These are phyloP conservation scores for Yamadazyma dendronema DNA, from an alignment of 1,139 yeast species.

Conservation along the genomic window DNA sequence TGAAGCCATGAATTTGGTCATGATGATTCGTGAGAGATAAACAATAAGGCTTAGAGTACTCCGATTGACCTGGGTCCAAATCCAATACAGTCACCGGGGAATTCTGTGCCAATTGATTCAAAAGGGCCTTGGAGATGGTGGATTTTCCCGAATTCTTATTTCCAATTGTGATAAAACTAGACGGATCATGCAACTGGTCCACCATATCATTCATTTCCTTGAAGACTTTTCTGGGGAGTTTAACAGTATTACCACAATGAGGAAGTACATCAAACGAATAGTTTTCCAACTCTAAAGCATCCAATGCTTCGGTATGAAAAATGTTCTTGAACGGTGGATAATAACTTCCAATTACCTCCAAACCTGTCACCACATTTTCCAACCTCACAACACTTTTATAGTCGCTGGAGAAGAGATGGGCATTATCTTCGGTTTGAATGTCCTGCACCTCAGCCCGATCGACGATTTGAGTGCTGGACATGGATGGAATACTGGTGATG, in stretches of 20 bases:
- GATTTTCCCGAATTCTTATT: slow-evolving; percentile 84
- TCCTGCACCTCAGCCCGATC: slow-evolving; percentile 28
- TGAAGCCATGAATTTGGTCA: slow-evolving; percentile 27
- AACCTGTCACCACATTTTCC: slow-evolving; percentile 36
- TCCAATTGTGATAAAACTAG: slow-evolving; percentile 34
- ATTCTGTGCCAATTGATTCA: slow-evolving; percentile 36
- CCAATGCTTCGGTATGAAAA: slow-evolving; percentile 16
- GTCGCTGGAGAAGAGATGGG: slow-evolving; percentile 32
- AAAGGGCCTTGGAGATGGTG: slow-evolving; percentile 56
- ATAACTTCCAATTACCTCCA: slow-evolving; percentile 45
- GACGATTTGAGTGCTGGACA: slow-evolving; percentile 47
- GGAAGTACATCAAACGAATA: slow-evolving; percentile 40
- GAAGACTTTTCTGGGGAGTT: slow-evolving; percentile 6
- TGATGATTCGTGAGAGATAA: slow-evolving; percentile 43
- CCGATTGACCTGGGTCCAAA: slow-evolving; percentile 91
- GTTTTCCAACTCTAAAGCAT: slow-evolving; percentile 10
- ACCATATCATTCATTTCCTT: slow-evolving; percentile 5
- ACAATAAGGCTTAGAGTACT: slow-evolving; percentile 69
- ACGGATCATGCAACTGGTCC: slow-evolving; percentile 12
- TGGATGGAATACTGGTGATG: slow-evolving; percentile 54
- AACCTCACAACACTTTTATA: slow-evolving; percentile 47
- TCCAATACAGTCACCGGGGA: slow-evolving; percentile 54
- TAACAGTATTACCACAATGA: slow-evolving; percentile 20
- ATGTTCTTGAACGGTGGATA: slow-evolving; percentile 49
- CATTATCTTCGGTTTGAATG: slow-evolving; percentile 24